These are phyloP conservation scores for Gliomastix tumulicola DNA, from an alignment of 2,329 filamentous ascomycete species.

Conservation along the genomic window DNA sequence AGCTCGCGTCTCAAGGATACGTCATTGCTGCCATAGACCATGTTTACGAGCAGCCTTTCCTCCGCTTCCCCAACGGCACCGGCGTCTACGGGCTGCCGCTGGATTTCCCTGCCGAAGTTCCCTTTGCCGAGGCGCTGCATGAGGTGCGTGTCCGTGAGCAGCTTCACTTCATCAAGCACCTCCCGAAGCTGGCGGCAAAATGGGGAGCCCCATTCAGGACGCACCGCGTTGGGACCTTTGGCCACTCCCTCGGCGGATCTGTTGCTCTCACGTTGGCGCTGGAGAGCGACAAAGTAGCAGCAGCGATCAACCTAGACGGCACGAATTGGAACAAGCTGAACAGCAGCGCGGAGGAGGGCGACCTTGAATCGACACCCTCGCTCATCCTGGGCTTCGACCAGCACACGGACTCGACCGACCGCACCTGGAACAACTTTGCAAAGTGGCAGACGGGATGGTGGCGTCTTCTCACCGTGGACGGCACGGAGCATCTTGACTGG, in stretches of 20 bases:
- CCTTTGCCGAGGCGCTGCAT: conserved; percentile 7
- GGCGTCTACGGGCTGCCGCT: conserved; percentile 11
- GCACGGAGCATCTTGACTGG: conserved; percentile 8
- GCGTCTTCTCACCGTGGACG: conserved; percentile 7
- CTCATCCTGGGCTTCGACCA: conserved; percentile 11
- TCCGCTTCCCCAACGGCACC: conserved; percentile 17
- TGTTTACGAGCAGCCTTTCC: conserved; percentile 17
- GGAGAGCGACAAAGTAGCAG: conserved; percentile 4
- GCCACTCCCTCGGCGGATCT: conserved; percentile 13
- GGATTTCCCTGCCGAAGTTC: conserved; percentile 3
- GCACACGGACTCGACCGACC: conserved; percentile 7
- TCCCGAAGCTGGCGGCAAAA: conserved; percentile 7
- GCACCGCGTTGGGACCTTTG: conserved; percentile 10
- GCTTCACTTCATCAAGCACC: conserved; percentile 9
- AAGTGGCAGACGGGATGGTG: conserved; percentile 9
- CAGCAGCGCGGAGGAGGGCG: conserved; percentile 9
- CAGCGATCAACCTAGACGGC: conserved; percentile 15
- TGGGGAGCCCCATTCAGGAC: conserved; percentile 9
- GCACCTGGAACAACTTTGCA: conserved; percentile 5
- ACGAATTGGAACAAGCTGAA: conserved; percentile 1
- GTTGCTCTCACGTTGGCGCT: conserved; percentile 11
- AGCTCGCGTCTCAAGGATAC: conserved; percentile 13
- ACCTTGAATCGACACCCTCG: too few relatives aligned
- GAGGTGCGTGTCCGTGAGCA: conserved; percentile 10
- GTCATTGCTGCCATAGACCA: conserved; percentile 16